Conservation (phyloP, 2,329 filamentous ascomycete genomes). For the Lachnellula hyalina region DNA sequence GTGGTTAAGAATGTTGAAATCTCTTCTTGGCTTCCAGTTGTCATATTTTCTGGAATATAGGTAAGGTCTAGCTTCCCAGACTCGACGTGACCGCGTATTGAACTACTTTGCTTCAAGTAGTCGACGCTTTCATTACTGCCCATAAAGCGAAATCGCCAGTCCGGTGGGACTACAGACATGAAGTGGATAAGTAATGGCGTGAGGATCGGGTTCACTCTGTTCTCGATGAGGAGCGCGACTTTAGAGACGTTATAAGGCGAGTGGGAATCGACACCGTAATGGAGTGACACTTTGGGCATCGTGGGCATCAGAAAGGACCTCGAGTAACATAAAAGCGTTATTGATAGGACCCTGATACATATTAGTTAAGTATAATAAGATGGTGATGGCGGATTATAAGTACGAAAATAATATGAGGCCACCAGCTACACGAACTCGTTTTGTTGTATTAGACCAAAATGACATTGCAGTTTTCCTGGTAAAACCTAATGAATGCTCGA, state of each 20-base stretch:
- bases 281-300: conserved; percentile 19
- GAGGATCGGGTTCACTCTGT: conserved; percentile 43
- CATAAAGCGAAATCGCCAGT: conserved; percentile 54
- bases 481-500: too few relatives aligned
- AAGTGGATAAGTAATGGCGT: conserved; percentile 51
- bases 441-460: too few relatives aligned
- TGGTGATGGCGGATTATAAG: too few relatives aligned
- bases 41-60: conserved; percentile 48
- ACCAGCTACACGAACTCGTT: too few relatives aligned
- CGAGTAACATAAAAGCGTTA: too few relatives aligned
- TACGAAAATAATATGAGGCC: too few relatives aligned
- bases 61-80: conserved; percentile 44
- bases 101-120: conserved; percentile 39
- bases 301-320: conserved; percentile 1
- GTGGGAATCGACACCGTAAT: conserved; percentile 10
- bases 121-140: conserved; percentile 43
- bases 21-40: conserved; percentile 44
- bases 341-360: too few relatives aligned
- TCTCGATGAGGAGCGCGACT: conserved; percentile 51
- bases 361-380: too few relatives aligned
- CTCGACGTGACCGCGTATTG: conserved; percentile 35
- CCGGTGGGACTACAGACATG: conserved; percentile 49
- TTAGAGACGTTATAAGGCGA: conserved; percentile 25
- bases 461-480: too few relatives aligned
- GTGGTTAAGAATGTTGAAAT: conserved; percentile 49